Evolutionary conservation across 805 yeast species (phyloP).

Genomic region (Teunomyces kruisii): DNA sequence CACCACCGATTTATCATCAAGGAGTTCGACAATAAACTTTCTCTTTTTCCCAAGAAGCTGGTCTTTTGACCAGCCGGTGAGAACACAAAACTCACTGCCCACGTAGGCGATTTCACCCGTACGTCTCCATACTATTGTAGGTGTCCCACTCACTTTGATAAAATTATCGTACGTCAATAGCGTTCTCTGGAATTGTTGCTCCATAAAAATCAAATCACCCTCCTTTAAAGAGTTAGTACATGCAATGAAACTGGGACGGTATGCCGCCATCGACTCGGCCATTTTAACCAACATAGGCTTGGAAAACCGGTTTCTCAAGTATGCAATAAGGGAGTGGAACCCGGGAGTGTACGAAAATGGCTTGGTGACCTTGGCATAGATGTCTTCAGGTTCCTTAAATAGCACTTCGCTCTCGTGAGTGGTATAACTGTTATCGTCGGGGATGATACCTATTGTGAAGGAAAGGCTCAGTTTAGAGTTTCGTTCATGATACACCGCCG

Average conservation of each 20-base stretch:
- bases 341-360: constrained; percentile 93
- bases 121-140: constrained; percentile 92
- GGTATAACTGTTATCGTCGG: constrained; percentile 32
- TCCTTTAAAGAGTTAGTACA: constrained; percentile 85
- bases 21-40: constrained; percentile 74
- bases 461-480: constrained; percentile 45
- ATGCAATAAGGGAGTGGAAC: constrained; percentile 75
- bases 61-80: constrained; percentile 86
- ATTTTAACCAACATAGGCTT: constrained; percentile 70
- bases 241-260: constrained; percentile 90
- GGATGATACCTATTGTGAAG: constrained; percentile 46
- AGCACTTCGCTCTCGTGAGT: constrained; percentile 13
- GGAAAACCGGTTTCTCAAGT: constrained; percentile 69
- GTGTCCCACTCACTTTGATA: constrained; percentile 84
- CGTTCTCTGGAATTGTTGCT: constrained; percentile 93
- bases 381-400: constrained; percentile 67
- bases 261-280: constrained; percentile 86
- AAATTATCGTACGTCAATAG: constrained; percentile 84
- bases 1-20: constrained; percentile 84
- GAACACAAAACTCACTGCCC: constrained; percentile 86
- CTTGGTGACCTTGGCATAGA: constrained; percentile 67
- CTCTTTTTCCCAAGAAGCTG: constrained; percentile 60
- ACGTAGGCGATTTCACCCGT: constrained; percentile 95
- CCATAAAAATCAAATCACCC: constrained; percentile 92
- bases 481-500: constrained; percentile 37